Conservation (phyloP, 2,329 filamentous ascomycete species). For the Passalora sequoiae region DNA sequence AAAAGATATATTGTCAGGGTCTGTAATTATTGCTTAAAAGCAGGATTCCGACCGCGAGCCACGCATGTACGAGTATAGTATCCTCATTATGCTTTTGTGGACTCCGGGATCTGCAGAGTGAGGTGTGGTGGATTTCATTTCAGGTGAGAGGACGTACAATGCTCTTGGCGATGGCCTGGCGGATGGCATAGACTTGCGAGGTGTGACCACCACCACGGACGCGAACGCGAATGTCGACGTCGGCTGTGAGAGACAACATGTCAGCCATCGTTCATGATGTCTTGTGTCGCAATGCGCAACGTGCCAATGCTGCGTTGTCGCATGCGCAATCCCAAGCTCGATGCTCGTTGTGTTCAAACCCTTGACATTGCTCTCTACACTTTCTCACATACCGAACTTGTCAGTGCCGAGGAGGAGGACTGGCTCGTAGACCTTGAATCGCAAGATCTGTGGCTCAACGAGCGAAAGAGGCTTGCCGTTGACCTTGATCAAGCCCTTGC, state of each 20-base stretch:
- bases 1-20: conserved; percentile 12
- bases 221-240: conserved; percentile 95
- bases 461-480: conserved; percentile 94
- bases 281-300: no score
- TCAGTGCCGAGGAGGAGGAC: conserved; percentile 94
- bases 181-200: conserved; percentile 95
- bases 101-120: conserved; percentile 5
- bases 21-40: conserved; percentile 8
- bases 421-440: conserved; percentile 99
- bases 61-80: conserved; percentile 1
- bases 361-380: no score
- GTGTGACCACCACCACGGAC: conserved; percentile 97
- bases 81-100: not conserved
- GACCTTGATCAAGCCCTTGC: conserved; percentile 93
- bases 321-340: no score
- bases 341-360: no score
- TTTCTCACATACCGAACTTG: conserved; percentile 75
- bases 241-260: conserved; percentile 43
- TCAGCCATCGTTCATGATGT: conserved; percentile 17
- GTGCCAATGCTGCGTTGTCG: no score
- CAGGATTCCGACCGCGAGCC: conserved; percentile 9
- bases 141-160: conserved; percentile 50
- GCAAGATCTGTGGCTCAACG: conserved; percentile 91
- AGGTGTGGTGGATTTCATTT: not conserved
- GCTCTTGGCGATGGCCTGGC: conserved; percentile 97